phyloP scores from a whole-genome alignment of 1,284 basidiomycete genomes.

The Ceratobasidium sp. region DNA sequence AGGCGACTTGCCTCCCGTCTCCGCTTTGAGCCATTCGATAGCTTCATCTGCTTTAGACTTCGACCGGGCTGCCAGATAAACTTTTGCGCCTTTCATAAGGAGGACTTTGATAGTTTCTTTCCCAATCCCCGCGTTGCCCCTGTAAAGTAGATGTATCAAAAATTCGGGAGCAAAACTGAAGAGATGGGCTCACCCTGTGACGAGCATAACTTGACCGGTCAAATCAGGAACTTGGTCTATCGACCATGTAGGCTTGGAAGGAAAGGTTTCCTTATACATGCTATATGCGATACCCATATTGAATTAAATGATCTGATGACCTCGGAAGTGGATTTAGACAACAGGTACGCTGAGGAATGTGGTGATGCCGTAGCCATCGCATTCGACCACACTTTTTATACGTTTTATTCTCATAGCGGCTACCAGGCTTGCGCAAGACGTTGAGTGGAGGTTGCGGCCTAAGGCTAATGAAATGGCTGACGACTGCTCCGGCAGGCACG shows the following conservation, averaged over 20 bases:
- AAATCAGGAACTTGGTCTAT: slow-evolving; percentile 41
- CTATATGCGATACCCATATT: slow-evolving; percentile 7
- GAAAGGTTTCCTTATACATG: slow-evolving; percentile 39
- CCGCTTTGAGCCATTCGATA: slow-evolving; percentile 45
- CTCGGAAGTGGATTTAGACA: no score
- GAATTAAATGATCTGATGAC: neutral
- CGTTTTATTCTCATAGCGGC: no score
- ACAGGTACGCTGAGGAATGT: no score
- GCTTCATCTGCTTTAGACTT: slow-evolving; percentile 54
- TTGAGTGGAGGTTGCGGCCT: no score
- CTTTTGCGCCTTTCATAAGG: slow-evolving; percentile 64
- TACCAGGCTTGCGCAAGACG: no score
- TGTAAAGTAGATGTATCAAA: neutral
- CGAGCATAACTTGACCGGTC: slow-evolving; percentile 38
- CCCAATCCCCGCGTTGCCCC: slow-evolving; percentile 43
- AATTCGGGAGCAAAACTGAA: neutral
- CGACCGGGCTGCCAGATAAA: slow-evolving; percentile 67
- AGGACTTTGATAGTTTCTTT: slow-evolving; percentile 47
- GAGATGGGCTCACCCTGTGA: slow-evolving; percentile 26
- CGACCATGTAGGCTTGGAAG: slow-evolving; percentile 41
- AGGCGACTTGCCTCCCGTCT: slow-evolving; percentile 54
- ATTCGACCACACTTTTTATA: no score
- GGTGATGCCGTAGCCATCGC: no score
- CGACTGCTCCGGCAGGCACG: no score
- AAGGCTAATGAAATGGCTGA: no score